phyloP scores from a whole-genome alignment of 1,284 basidiomycete species.

The Ustilago sp. region DNA sequence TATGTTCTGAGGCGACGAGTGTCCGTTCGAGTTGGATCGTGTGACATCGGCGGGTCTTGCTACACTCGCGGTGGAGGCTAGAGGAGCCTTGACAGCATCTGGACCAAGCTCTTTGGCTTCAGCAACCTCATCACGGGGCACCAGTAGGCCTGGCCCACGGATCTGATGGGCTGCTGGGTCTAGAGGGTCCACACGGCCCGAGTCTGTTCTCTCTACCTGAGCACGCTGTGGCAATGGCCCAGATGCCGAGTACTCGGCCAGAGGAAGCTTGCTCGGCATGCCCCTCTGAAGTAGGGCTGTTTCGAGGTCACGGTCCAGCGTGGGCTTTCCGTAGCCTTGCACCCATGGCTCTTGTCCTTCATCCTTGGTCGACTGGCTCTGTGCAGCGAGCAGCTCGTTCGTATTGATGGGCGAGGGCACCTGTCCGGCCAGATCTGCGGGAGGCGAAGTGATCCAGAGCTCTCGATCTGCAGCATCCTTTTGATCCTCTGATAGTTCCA shows the following conservation, averaged over 20 bases:
- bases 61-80: constrained; percentile 4
- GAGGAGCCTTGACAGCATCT: constrained; percentile 38
- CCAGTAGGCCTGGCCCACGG: constrained; percentile 49
- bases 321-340: constrained; percentile 39
- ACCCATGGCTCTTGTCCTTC: constrained; percentile 42
- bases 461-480: constrained; percentile 18
- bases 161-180: constrained; percentile 54
- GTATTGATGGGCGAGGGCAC: constrained; percentile 44
- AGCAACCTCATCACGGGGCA: constrained; percentile 53
- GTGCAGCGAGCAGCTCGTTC: constrained; percentile 36
- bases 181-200: constrained; percentile 50
- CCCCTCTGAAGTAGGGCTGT: constrained; percentile 4
- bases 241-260: constrained; percentile 30
- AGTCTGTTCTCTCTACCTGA: constrained; percentile 50
- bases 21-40: constrained; percentile 19
- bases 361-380: constrained; percentile 11
- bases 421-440: constrained; percentile 29
- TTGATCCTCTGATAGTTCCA: constrained; percentile 34
- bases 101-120: constrained; percentile 36
- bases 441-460: constrained; percentile 37
- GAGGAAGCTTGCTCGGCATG: constrained; percentile 8
- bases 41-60: neutral
- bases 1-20: constrained; percentile 5
- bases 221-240: constrained; percentile 44
- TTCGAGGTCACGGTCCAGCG: constrained; percentile 31